phyloP scores from a whole-genome alignment of 768 basidiomycete genomes.

The Boletellus emodensis region DNA sequence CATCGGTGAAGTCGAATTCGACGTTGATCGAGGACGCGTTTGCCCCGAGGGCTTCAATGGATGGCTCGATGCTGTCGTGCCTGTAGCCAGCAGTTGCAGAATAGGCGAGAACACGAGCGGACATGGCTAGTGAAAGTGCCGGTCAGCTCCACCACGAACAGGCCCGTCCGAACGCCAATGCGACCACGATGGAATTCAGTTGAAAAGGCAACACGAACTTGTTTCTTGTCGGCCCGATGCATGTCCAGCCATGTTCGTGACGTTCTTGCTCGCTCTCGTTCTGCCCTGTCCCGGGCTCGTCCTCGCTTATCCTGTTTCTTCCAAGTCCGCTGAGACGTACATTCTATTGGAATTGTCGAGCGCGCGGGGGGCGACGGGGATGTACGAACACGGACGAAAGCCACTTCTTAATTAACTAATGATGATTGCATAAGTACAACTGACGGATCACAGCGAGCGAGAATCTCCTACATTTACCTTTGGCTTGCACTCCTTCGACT shows the following conservation, averaged over 20 bases:
- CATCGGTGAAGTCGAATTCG: slow-evolving; percentile 63
- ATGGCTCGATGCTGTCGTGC: slow-evolving; percentile 75
- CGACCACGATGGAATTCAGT: slow-evolving; percentile 18
- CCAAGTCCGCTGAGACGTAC: slow-evolving; percentile 2
- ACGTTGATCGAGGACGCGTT: slow-evolving; percentile 45
- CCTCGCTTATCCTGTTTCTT: slow-evolving; percentile 12
- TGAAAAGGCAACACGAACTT: slow-evolving; percentile 5
- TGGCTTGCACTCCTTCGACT: not conserved
- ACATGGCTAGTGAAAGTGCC: slow-evolving; percentile 13
- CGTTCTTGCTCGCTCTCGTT: not conserved
- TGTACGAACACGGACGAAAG: no score
- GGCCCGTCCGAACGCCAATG: not conserved
- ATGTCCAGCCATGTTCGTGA: slow-evolving; percentile 1
- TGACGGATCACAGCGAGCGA: no score
- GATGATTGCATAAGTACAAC: no score
- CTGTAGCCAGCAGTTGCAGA: slow-evolving; percentile 59
- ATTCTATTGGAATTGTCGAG: no score
- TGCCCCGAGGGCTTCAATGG: slow-evolving; percentile 51
- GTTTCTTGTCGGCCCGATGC: not conserved
- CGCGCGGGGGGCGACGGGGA: no score
- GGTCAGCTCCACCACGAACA: not conserved
- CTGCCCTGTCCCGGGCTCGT: slow-evolving; percentile 1
- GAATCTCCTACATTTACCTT: no score
- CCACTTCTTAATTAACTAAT: no score
- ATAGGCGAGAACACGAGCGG: slow-evolving; percentile 51